A percentile compares a stretch with the other conserved stretches of the same genome.
phyloP scores from a whole-genome alignment of 192 early-diverging fungal genomes.

The Gaertneriomyces sp. region DNA sequence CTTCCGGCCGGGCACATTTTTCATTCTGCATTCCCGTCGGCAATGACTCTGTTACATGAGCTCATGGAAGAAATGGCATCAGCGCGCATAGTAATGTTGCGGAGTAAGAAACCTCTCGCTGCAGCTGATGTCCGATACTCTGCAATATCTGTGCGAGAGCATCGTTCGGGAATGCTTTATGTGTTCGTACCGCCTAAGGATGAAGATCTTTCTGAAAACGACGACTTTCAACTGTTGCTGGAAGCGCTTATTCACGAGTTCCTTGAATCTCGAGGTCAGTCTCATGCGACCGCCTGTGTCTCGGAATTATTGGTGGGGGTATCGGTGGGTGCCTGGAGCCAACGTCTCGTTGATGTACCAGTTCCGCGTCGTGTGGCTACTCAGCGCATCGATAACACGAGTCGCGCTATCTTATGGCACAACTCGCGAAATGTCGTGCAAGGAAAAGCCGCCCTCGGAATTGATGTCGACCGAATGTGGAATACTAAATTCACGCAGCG shows the following conservation, averaged over 20 bases:
- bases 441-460: constrained; percentile 12
- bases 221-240: constrained; percentile 1
- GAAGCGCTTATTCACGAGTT: constrained; percentile 31
- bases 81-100: constrained; percentile 1
- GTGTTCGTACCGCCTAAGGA: constrained; percentile 9
- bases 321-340: neutral
- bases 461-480: constrained; percentile 27
- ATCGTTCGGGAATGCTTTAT: neutral
- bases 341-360: too few relatives aligned
- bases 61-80: neutral
- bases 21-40: constrained; percentile 11
- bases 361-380: too few relatives aligned
- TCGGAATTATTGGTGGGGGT: constrained; percentile 27
- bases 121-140: constrained; percentile 10
- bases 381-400: neutral
- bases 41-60: neutral
- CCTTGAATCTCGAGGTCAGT: constrained; percentile 19
- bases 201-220: neutral
- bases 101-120: neutral
- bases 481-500: constrained; percentile 5
- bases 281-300: constrained; percentile 30
- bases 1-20: constrained; percentile 17
- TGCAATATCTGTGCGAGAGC: constrained; percentile 11
- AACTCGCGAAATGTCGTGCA: constrained; percentile 11
- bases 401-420: neutral